Conservation (phyloP, 305 asterid genomes). For the Rubia tinctorum region DNA sequence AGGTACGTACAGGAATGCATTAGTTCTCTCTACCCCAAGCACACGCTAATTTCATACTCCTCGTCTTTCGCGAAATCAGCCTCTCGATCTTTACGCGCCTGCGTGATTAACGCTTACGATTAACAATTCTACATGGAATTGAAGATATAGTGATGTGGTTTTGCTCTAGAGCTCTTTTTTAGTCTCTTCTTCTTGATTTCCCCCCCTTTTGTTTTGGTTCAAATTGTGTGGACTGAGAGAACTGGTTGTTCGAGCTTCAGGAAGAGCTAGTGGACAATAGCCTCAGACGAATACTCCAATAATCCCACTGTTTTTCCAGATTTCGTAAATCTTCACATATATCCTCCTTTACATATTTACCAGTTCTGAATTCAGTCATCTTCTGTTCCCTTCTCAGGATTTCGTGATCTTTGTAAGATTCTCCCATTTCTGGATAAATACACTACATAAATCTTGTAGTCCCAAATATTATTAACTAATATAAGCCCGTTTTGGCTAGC, state of each 20-base stretch:
- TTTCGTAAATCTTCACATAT: constrained; percentile 7
- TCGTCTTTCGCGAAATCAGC: background rate
- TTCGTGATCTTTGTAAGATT: background rate
- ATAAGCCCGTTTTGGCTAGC: background rate
- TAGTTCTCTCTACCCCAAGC: constrained; percentile 6
- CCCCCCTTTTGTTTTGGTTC: background rate
- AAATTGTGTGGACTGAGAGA: background rate
- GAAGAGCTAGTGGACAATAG: constrained; percentile 9
- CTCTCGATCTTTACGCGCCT: background rate
- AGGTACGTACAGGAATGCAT: constrained; percentile 42
- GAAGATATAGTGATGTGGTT: background rate
- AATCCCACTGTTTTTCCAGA: constrained; percentile 7
- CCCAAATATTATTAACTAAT: background rate
- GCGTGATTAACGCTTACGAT: too few relatives aligned
- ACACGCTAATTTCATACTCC: background rate
- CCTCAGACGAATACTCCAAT: background rate
- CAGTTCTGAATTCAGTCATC: constrained; percentile 3
- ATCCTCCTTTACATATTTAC: background rate
- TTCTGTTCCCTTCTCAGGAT: background rate
- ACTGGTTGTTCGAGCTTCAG: constrained; percentile 11
- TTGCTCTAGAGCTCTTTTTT: background rate
- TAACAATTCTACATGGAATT: background rate
- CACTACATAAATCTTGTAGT: background rate
- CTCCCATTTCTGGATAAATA: background rate
- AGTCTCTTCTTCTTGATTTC: background rate